Base-by-base conservation (phyloP, 1,284 basidiomycete genomes). In the Hypsizygus ulmarius region DNA sequence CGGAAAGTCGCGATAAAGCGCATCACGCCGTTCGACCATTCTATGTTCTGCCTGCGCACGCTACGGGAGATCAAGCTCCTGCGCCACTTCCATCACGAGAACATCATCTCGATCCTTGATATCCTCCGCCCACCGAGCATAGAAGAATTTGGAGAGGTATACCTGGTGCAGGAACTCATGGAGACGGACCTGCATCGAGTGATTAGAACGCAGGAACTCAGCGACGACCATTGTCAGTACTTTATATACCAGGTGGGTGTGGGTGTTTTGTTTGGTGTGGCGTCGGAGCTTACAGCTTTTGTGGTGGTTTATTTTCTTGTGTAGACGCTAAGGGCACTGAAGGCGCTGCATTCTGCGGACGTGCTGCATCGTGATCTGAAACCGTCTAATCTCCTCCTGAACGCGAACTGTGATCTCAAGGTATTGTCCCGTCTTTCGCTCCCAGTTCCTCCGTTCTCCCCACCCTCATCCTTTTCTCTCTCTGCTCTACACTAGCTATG, bases 321-420 rank as follows among this genome's bases (percentile, higher is more conserved):
- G 45, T 63, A 93, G 83, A 91, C 92, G 0, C 79, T 97, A 1
- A 78, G 94, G 29, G 93, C 91, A 0, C 73, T 97, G 50, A 97
- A 97, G 68, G 93, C 93, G 0, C 78, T 97, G 1, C 94, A 97
- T 64, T 92, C 90, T 0, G 91, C 91, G 27, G 87, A 92, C 63
- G 89, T 94, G 36, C 79, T 94, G 11, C 90, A 93, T 59, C 80
- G 90, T 45, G 93, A 97, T 64, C 77, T 97, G 45, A 97, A 97
- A 63, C 95, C 95, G 0, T 93, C 88, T 1, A 97, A 97, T 63
- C 74, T 97, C 18, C 76, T 97, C 1, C 69, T 97, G 30, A 97
- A 97, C 61, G 91, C 93, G 37, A 96, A 97, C 62, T 97, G 94
- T 62, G 94, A 97, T 68, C 79, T 97, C 43, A 95, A 95, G 73